Percentiles rank a stretch among this genome's conserved stretches.
Evolutionary conservation across 768 basidiomycete species (phyloP).

Genomic region (Naematelia aurantialba): DNA sequence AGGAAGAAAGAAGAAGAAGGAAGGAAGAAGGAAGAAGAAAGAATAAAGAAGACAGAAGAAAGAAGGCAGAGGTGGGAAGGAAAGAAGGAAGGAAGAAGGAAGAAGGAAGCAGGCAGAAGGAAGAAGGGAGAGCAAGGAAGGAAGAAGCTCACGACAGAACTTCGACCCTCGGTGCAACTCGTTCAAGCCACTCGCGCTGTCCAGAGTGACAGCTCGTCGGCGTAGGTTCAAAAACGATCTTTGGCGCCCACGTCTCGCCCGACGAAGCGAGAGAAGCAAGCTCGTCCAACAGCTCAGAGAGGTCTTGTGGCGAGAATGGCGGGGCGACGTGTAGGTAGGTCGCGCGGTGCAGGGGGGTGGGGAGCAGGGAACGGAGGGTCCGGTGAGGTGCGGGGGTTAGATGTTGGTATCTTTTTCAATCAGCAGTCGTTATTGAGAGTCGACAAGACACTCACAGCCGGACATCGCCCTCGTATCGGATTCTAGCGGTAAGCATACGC

Average conservation of each 20-base stretch:
- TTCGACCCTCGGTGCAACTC: constrained; percentile 13
- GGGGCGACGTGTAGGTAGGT: constrained; percentile 39
- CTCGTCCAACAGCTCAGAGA: constrained; percentile 18
- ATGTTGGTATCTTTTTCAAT: constrained; percentile 25
- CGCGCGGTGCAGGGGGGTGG: constrained; percentile 23
- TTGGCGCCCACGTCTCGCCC: constrained; percentile 25
- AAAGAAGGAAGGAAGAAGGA: not conserved
- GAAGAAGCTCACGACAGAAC: constrained; percentile 40
- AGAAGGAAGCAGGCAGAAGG: not conserved
- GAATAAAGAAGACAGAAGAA: not conserved
- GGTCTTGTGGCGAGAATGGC: constrained; percentile 28
- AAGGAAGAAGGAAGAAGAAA: not conserved
- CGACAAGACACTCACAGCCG: constrained; percentile 27
- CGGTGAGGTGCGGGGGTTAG: constrained; percentile 22
- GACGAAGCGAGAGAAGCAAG: not conserved
- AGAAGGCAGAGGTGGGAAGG: not conserved
- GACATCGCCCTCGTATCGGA: constrained; percentile 38
- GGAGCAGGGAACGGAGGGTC: constrained; percentile 15
- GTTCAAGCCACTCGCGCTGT: constrained; percentile 33
- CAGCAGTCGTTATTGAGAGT: not conserved
- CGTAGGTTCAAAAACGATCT: constrained; percentile 42
- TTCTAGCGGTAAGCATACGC: constrained; percentile 31
- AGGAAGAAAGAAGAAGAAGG: not conserved
- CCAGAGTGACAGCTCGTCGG: constrained; percentile 33
- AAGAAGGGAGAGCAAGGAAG: not conserved